phyloP scores from a whole-genome alignment of 2,329 filamentous ascomycete genomes.

The Polychaeton citri region DNA sequence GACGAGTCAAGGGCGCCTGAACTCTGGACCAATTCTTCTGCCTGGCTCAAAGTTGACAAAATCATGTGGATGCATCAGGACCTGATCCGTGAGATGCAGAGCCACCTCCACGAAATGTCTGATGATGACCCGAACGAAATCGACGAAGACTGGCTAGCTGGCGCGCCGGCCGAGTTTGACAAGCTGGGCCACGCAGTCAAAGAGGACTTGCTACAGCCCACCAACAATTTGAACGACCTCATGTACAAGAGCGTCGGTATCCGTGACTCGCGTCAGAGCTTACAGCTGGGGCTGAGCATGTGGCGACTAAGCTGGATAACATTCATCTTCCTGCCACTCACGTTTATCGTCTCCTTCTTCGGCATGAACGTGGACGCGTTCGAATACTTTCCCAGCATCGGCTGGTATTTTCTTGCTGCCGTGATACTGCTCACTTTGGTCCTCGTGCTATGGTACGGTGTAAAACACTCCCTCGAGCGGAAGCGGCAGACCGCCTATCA shows the following conservation, averaged over 20 bases:
- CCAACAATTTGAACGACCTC: slow-evolving; percentile 34
- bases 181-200: slow-evolving; percentile 34
- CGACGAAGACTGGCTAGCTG: slow-evolving; percentile 27
- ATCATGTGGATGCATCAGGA: slow-evolving; percentile 38
- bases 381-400: slow-evolving; percentile 27
- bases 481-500: slow-evolving; percentile 32
- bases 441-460: slow-evolving; percentile 32
- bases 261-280: slow-evolving; percentile 35
- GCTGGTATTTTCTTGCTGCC: slow-evolving; percentile 37
- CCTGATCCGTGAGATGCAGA: slow-evolving; percentile 32
- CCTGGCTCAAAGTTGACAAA: slow-evolving; percentile 41
- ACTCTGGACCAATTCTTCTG: slow-evolving; percentile 36
- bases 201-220: slow-evolving; percentile 38
- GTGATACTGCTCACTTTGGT: slow-evolving; percentile 34
- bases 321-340: slow-evolving; percentile 57
- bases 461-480: slow-evolving; percentile 32
- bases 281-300: slow-evolving; percentile 37
- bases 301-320: slow-evolving; percentile 52
- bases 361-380: slow-evolving; percentile 41
- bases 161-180: slow-evolving; percentile 29
- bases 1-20: slow-evolving; percentile 40
- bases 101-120: slow-evolving; percentile 29
- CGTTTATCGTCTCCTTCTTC: slow-evolving; percentile 36
- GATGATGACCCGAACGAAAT: slow-evolving; percentile 11
- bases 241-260: slow-evolving; percentile 43